Base-by-base conservation (phyloP, 495 filamentous ascomycete genomes). In the Xylaria flabelliformis region DNA sequence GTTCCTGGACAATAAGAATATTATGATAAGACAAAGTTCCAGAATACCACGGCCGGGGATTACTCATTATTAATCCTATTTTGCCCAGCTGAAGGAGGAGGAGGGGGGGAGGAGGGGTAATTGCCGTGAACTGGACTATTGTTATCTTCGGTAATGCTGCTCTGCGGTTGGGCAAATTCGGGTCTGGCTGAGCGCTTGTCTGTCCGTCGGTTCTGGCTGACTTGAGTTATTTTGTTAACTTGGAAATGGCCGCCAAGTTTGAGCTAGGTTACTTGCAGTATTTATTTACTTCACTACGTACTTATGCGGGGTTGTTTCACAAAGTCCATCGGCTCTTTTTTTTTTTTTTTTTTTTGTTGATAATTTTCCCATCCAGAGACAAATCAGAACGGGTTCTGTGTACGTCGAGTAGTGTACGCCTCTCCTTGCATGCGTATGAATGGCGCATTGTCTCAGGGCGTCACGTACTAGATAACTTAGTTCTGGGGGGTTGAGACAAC, bases 231-330 rank as follows among this genome's bases (percentile, higher is more conserved):
- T 29, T 48, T 48, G 59, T 29, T 29, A 29, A 53, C 56, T 44
- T 26, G 26, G 29, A 36, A 56, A 64, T 71, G n/a, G 17, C 69
- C 59, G 69, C 8, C 9, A 41, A n/a, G n/a, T n/a, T n/a, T n/a
- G n/a, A 46, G 41, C 39, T 46, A 36, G 34, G 4, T 39, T 39
- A 39, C 36, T 39, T 39, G 8, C 36, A 39, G 36, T 39, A 39
- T 8, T 39, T 39, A 39, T 8, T 39, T 7, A 8, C 8, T 39
- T 39, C 8, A 8, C 8, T 41, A 59, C n/a, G 65, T 67, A 56
- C 24, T 56, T 56, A 56, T 53, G 59, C 36, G 58, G 56, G 59
- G 46, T 50, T 71, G 69, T 71, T 53, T 71, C 69, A 71, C 69
- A 29, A 32, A 48, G 15, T 21, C 21, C 4, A 17, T 61, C 58